A percentile compares a stretch with the other conserved stretches of the same genome.
Evolutionary conservation across 1,284 basidiomycete species (phyloP).

Genomic region (Tausonia pullulans): DNA sequence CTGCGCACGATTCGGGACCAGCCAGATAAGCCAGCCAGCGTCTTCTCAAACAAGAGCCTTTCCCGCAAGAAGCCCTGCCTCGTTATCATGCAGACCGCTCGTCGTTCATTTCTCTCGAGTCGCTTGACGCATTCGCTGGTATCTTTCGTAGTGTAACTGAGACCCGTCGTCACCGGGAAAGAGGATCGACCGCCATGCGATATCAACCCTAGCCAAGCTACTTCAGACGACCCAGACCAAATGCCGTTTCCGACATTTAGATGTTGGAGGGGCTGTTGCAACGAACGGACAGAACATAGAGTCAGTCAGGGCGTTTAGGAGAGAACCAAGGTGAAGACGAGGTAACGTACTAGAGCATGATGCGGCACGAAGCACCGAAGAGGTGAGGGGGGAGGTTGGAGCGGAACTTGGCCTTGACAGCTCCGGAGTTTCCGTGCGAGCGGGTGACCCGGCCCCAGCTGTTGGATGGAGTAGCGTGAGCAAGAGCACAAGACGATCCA

Average conservation of each 20-base stretch:
- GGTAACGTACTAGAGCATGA: constrained; percentile 51
- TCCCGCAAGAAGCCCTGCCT: too few species aligned
- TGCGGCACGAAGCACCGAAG: constrained; percentile 87
- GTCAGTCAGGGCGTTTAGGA: not conserved
- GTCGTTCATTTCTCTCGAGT: too few species aligned
- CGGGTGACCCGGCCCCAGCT: constrained; percentile 66
- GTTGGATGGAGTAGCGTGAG: not conserved
- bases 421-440: constrained; percentile 87
- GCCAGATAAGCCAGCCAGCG: too few species aligned
- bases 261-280: constrained; percentile 40
- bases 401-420: constrained; percentile 95
- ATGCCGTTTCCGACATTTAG: constrained; percentile 24
- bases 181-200: too few species aligned
- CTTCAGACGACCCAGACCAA: too few species aligned
- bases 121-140: too few species aligned
- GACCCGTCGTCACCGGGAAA: too few species aligned
- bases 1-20: too few species aligned
- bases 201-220: too few species aligned
- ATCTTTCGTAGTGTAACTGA: too few species aligned
- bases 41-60: too few species aligned
- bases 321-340: not conserved
- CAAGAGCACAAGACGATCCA: not conserved
- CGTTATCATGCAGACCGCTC: too few species aligned
- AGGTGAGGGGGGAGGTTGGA: constrained; percentile 92
- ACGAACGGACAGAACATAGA: constrained; percentile 36